Evolutionary conservation across 345 rosid genomes (phyloP), one percentile per base, ranked within the genome.

Genomic region (Brassica cretica): DNA sequence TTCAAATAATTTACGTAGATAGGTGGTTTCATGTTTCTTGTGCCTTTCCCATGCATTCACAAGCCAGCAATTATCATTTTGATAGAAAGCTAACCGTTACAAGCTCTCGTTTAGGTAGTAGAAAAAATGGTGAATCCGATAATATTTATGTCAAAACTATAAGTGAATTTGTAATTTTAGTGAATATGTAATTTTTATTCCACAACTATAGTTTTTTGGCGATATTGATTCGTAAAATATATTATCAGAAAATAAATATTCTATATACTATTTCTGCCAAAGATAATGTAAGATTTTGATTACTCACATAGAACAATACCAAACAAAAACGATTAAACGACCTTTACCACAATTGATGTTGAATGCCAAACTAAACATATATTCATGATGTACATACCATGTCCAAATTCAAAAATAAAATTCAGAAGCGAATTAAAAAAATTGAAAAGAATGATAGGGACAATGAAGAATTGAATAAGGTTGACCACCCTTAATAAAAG

Each of bases 391-490:
- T 51, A n/a, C 16, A n/a, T 51, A 51, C 74, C 75, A 4, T 44
- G 32, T 73, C 63, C 35, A 64, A 32, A 33, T 64, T 21, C 11
- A 74, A 51, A 73, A 19, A 5, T 30, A 70, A 70, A 70, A 70
- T 35, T 72, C 77, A 67, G 35, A n/a, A n/a, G 56, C 19, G 27
- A 29, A 78, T 11, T 18, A 56, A 70, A 78, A 5, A 14, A 4
- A 32, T 3, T 25, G 30, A 32, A 60, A 72, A 32, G 30, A 27
- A n/a, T 71, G 69, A 68, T 60, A 78, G 73, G 77, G 73, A 78
- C 77, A 30, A 71, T 56, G 77, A 67, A 67, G 73, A 78, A 78
- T 30, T 60, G 29, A 72, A 59, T 78, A 14, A 72, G 72, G 68
- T 30, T 72, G 77, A 58, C 30, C 24, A 51, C 56, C 18, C 56